Evolutionary conservation across 2,329 filamentous ascomycete species (phyloP).

Genomic region (Sphaerulina vaccinii): DNA sequence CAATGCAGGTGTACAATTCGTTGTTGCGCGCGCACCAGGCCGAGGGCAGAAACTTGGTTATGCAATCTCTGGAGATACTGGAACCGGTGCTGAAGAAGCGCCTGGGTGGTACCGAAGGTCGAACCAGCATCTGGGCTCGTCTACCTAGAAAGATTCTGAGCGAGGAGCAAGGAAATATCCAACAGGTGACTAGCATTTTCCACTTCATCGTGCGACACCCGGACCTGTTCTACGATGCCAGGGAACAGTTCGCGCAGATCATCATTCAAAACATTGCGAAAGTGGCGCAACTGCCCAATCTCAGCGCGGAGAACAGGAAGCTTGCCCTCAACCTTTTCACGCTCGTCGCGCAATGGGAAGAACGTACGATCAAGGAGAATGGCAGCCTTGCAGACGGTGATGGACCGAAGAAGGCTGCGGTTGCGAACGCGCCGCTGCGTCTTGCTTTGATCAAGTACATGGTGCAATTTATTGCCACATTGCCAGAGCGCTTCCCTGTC

Average conservation of each 20-base stretch:
- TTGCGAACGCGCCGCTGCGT: conserved; percentile 57
- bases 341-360: conserved; percentile 90
- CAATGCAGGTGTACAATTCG: conserved; percentile 89
- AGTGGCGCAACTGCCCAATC: conserved; percentile 76
- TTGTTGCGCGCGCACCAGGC: conserved; percentile 91
- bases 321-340: conserved; percentile 87
- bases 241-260: conserved; percentile 84
- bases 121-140: conserved; percentile 80
- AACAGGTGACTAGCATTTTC: conserved; percentile 96
- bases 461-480: conserved; percentile 87
- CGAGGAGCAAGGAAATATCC: conserved; percentile 91
- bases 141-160: conserved; percentile 86
- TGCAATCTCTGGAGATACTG: conserved; percentile 89
- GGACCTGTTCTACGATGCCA: conserved; percentile 88
- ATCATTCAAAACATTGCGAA: conserved; percentile 89
- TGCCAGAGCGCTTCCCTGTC: conserved; percentile 77
- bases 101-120: conserved; percentile 69
- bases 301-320: conserved; percentile 88
- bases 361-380: conserved; percentile 69
- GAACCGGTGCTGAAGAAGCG: conserved; percentile 91
- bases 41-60: conserved; percentile 86
- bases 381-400: conserved; percentile 34
- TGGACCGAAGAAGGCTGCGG: conserved; percentile 35
- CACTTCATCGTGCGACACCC: conserved; percentile 92
- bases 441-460: conserved; percentile 90